Conservation (phyloP, 2,329 filamentous ascomycete genomes). For the Fusarium nygamai region DNA sequence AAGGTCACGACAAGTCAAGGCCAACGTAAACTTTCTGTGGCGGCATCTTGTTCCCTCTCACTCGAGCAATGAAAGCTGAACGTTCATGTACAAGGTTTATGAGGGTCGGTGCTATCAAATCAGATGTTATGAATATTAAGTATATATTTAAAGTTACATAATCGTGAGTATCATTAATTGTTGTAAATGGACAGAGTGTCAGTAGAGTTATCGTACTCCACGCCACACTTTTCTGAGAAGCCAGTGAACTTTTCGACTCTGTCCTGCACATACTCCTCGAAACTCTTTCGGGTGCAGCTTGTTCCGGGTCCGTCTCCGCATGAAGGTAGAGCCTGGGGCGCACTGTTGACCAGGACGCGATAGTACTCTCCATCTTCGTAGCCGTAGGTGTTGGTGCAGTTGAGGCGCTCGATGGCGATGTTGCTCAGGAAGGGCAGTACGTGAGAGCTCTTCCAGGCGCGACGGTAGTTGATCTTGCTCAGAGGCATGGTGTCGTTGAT, state of each 20-base stretch:
- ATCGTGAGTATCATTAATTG: conserved; percentile 6
- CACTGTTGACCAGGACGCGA: conserved; percentile 39
- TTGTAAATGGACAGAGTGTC: conserved; percentile 37
- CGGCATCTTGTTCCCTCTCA: too few relatives aligned
- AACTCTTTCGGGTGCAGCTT: conserved; percentile 29
- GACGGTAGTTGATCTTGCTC: conserved; percentile 68
- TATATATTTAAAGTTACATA: background rate
- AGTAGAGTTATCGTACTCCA: conserved; percentile 38
- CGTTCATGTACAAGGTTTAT: too few relatives aligned
- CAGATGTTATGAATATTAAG: background rate
- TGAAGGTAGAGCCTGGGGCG: conserved; percentile 27
- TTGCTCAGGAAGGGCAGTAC: conserved; percentile 74
- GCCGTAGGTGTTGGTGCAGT: conserved; percentile 66
- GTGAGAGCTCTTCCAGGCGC: conserved; percentile 70
- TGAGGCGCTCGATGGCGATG: conserved; percentile 71
- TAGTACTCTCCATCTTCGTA: conserved; percentile 47
- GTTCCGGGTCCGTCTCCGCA: conserved; percentile 37
- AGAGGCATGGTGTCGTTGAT: conserved; percentile 73
- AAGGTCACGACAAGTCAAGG: too few relatives aligned
- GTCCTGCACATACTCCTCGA: conserved; percentile 31
- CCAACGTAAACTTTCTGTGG: background rate
- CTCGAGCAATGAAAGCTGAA: background rate
- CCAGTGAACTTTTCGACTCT: conserved; percentile 31
- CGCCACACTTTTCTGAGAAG: conserved; percentile 37
- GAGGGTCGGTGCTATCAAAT: background rate